These are phyloP conservation scores for Tephrocybe sp. DNA, from an alignment of 768 basidiomycete species.

Conservation along the genomic window DNA sequence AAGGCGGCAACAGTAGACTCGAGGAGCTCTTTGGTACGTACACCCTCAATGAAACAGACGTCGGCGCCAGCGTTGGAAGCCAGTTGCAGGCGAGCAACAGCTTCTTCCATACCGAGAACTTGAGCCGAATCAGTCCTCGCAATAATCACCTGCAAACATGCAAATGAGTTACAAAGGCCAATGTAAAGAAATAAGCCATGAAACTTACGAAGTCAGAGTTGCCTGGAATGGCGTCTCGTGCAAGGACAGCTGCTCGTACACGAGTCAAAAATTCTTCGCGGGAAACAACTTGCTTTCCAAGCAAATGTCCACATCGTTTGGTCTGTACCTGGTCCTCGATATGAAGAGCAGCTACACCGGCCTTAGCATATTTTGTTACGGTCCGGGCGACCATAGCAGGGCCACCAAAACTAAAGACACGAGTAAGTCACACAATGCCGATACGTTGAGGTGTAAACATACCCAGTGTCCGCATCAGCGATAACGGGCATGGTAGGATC, in stretches of 20 bases:
- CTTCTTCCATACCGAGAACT: slow-evolving; percentile 78
- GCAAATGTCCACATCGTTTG: slow-evolving; percentile 75
- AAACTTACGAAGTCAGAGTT: slow-evolving; percentile 70
- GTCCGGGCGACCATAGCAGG: slow-evolving; percentile 75
- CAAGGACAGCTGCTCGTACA: slow-evolving; percentile 74
- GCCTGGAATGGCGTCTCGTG: slow-evolving; percentile 73
- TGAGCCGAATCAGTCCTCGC: slow-evolving; percentile 79
- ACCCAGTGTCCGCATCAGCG: slow-evolving; percentile 81
- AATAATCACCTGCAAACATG: slow-evolving; percentile 64
- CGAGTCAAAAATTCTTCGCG: slow-evolving; percentile 73
- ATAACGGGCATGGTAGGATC: slow-evolving; percentile 68
- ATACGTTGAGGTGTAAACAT: slow-evolving; percentile 12
- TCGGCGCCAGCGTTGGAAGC: slow-evolving; percentile 75
- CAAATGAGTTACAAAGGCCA: too few relatives aligned
- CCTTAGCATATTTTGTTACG: slow-evolving; percentile 63
- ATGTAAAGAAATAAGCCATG: neutral
- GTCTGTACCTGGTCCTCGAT: slow-evolving; percentile 85
- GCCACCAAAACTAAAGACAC: slow-evolving; percentile 53
- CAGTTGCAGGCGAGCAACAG: slow-evolving; percentile 59
- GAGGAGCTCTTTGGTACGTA: slow-evolving; percentile 64
- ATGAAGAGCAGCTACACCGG: slow-evolving; percentile 73
- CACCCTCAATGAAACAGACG: slow-evolving; percentile 81
- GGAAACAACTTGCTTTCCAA: slow-evolving; percentile 81
- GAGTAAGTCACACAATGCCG: neutral
- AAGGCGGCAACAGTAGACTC: slow-evolving; percentile 62